Evolutionary conservation across 345 rosid genomes (phyloP), one percentile per base, ranked within the genome.

Genomic region (Kandelia obovata): DNA sequence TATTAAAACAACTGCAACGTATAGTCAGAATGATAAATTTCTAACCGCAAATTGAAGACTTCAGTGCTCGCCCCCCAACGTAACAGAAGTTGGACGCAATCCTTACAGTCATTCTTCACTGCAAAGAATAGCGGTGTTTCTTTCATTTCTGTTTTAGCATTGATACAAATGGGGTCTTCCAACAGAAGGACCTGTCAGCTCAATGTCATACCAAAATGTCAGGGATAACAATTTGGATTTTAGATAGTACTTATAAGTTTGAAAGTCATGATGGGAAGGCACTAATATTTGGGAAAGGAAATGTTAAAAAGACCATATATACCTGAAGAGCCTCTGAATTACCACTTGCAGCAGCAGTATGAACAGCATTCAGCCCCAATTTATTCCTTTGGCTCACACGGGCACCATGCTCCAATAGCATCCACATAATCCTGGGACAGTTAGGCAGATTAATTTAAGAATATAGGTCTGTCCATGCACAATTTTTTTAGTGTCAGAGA

Each of bases 71-170:
- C 94, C 37, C 98, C 96, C 57, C 74, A 78, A 32, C 67, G 71
- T 76, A 86, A 81, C 75, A 92, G 98, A 59, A 88, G 77, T 75
- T 88, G 92, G 64, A 79, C 96, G 76, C 96, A 92, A 37, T 81
- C 81, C 71, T 82, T 80, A 51, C 72, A 84, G 68, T 86, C 85
- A 82, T 89, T 92, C 83, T 79, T 89, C 71, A 83, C 97, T 1
- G 96, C 96, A 64, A 84, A 89, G 86, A 86, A 88, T 10, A 89
- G 68, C 11, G 97, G 97, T 11, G 97, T 89, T 87, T 92, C 97
- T 81, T 79, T 83, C 75, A 78, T 80, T 79, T 80, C 80, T 21
- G 89, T 89, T 73, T 72, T 88, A 60, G 72, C 69, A 73, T 86
- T 71, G 73, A 88, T 65, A 57, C 84, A 69, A 37, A 81, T 85